A percentile compares a stretch with the other conserved stretches of the same genome.
These are phyloP conservation scores for Lichtheimia hyalospora DNA, from an alignment of 371 early-diverging fungal genomes.

Conservation along the genomic window DNA sequence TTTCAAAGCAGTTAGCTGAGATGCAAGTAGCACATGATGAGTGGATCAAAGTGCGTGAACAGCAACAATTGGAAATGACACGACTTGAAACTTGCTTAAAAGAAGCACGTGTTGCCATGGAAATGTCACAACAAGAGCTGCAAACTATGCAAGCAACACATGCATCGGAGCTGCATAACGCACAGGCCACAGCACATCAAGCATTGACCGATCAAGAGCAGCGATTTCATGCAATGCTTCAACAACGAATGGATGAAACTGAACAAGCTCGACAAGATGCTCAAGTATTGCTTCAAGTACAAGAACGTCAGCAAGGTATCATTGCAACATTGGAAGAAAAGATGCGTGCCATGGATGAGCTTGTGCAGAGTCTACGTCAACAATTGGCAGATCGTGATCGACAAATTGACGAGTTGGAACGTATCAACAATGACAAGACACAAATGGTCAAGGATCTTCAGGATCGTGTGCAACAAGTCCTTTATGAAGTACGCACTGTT, in stretches of 20 bases:
- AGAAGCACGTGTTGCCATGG: slow-evolving; percentile 6
- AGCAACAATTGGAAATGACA: slow-evolving; percentile 17
- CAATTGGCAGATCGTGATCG: slow-evolving; percentile 34
- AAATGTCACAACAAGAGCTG: slow-evolving; percentile 7
- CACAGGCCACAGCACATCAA: slow-evolving; percentile 11
- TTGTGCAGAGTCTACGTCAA: slow-evolving; percentile 19
- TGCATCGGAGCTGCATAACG: slow-evolving; percentile 16
- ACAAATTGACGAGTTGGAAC: slow-evolving; percentile 24
- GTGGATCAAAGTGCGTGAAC: slow-evolving; percentile 17
- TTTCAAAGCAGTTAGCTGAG: slow-evolving; percentile 24
- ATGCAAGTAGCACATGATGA: slow-evolving; percentile 24
- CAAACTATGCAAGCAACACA: slow-evolving; percentile 6
- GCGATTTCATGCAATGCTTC: slow-evolving; percentile 19
- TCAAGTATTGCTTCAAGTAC: slow-evolving; percentile 23
- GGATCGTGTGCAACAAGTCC: slow-evolving; percentile 21
- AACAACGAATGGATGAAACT: slow-evolving; percentile 25
- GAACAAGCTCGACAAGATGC: slow-evolving; percentile 32
- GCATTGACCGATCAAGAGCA: slow-evolving; percentile 29
- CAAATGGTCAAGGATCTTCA: slow-evolving; percentile 18
- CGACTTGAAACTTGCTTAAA: slow-evolving; percentile 16
- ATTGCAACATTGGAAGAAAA: slow-evolving; percentile 36
- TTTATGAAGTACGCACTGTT: slow-evolving; percentile 31
- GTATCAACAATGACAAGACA: slow-evolving; percentile 24
- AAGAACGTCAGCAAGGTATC: slow-evolving; percentile 42
- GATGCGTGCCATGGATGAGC: slow-evolving; percentile 35